phyloP scores from a whole-genome alignment of 345 rosid genomes.

The Citrus cavaleriei region DNA sequence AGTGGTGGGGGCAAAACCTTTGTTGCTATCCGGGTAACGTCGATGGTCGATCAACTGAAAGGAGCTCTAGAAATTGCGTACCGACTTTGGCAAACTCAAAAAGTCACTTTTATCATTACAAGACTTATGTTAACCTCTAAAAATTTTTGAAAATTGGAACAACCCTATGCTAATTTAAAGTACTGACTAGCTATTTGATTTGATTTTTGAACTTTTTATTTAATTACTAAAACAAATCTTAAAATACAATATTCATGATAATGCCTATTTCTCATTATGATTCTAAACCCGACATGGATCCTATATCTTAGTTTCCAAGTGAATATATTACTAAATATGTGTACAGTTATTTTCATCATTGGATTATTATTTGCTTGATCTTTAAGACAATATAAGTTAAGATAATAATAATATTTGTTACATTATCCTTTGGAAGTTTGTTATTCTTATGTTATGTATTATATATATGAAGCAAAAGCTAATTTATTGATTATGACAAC shows the following conservation, averaged over 20 bases:
- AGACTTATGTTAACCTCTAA: neutral
- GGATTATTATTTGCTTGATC: slow-evolving; percentile 4
- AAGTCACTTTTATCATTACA: neutral
- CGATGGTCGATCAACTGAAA: neutral
- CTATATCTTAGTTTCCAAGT: neutral
- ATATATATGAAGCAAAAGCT: neutral
- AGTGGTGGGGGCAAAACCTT: neutral
- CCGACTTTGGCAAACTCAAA: neutral
- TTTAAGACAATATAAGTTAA: neutral
- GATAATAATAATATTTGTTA: neutral
- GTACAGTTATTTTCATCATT: neutral
- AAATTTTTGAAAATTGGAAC: neutral
- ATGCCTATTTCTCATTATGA: neutral
- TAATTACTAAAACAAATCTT: neutral
- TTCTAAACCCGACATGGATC: neutral
- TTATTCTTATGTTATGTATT: neutral
- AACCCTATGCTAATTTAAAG: neutral
- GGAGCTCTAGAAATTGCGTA: neutral
- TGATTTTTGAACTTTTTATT: too few species aligned
- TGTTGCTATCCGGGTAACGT: too few species aligned
- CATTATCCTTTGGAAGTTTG: neutral
- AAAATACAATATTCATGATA: neutral
- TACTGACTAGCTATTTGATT: neutral
- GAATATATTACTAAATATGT: neutral
- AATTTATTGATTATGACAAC: neutral